Percentiles rank a stretch among this genome's conserved stretches.
Conservation (phyloP, 441 rosid genomes). For the Euphorbia celastroides region DNA sequence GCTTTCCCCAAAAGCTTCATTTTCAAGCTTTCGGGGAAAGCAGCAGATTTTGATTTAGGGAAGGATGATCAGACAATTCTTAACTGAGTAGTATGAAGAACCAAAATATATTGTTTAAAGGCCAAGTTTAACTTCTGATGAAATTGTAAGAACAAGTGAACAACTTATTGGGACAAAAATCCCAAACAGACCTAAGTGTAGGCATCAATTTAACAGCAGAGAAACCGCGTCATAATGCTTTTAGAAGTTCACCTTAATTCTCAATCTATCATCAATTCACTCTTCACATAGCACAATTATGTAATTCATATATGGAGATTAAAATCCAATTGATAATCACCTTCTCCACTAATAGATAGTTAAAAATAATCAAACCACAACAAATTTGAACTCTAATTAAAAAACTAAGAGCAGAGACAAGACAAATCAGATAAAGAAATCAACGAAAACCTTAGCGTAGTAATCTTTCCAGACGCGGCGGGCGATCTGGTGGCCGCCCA, state of each 20-base stretch:
- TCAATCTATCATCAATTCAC: not conserved
- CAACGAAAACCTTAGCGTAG: conserved; percentile 64
- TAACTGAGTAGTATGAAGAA: too few species aligned
- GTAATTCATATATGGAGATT: not conserved
- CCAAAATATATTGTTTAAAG: too few species aligned
- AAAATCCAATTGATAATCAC: not conserved
- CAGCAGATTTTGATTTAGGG: too few species aligned
- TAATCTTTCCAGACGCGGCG: conserved; percentile 95
- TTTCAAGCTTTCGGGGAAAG: too few species aligned
- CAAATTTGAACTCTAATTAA: not conserved
- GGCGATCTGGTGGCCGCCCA: conserved; percentile 96
- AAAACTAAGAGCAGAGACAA: conserved; percentile 4
- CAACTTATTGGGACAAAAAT: too few species aligned
- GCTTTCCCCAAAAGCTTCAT: too few species aligned
- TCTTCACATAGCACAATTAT: not conserved
- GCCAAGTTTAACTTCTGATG: too few species aligned
- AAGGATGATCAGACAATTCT: too few species aligned
- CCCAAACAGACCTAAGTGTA: too few species aligned
- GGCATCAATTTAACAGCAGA: conserved; percentile 1
- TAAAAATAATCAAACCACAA: conserved; percentile 2
- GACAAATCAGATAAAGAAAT: not conserved
- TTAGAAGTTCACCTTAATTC: not conserved
- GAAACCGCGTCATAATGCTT: not conserved
- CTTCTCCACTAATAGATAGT: not conserved
- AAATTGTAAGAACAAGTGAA: too few species aligned